A percentile compares a stretch with the other conserved stretches of the same genome.
These are phyloP conservation scores for Backusella macrospora DNA, from an alignment of 192 early-diverging fungal species.

Conservation along the genomic window DNA sequence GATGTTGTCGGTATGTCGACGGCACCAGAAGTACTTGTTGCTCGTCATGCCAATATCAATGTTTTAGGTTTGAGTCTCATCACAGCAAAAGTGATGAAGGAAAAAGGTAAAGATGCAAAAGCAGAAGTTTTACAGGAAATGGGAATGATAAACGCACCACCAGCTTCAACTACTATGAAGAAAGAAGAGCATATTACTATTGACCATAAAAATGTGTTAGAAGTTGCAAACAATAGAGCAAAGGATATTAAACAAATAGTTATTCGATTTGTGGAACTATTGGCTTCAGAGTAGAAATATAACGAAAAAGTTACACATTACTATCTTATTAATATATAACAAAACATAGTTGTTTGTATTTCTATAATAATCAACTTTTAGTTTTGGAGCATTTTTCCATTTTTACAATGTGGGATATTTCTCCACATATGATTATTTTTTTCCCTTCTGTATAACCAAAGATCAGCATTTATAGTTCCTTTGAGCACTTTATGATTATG, in stretches of 20 bases:
- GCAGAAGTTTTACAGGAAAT: constrained; percentile 27
- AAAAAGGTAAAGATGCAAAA: constrained; percentile 47
- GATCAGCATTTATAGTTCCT: too few relatives aligned
- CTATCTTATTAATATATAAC: too few relatives aligned
- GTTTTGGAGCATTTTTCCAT: too few relatives aligned
- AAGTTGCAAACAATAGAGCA: constrained; percentile 50
- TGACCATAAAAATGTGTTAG: constrained; percentile 74
- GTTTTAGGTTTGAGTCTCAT: constrained; percentile 81
- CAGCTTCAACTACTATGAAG: constrained; percentile 17
- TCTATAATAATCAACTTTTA: background rate
- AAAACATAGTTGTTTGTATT: background rate
- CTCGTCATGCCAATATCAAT: constrained; percentile 79
- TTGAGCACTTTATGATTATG: too few relatives aligned
- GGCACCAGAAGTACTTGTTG: constrained; percentile 87
- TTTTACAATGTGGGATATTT: too few relatives aligned
- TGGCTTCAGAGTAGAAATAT: background rate
- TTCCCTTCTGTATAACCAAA: too few relatives aligned
- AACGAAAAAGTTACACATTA: too few relatives aligned
- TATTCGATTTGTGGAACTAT: background rate
- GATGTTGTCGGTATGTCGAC: constrained; percentile 91
- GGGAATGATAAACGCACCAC: constrained; percentile 27
- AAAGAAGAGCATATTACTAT: constrained; percentile 49
- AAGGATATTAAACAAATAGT: constrained; percentile 54
- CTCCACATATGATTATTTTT: too few relatives aligned
- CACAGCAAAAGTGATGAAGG: constrained; percentile 67